Evolutionary conservation across 2,329 filamentous ascomycete genomes (phyloP).

Genomic region (Cytospora piceicola): DNA sequence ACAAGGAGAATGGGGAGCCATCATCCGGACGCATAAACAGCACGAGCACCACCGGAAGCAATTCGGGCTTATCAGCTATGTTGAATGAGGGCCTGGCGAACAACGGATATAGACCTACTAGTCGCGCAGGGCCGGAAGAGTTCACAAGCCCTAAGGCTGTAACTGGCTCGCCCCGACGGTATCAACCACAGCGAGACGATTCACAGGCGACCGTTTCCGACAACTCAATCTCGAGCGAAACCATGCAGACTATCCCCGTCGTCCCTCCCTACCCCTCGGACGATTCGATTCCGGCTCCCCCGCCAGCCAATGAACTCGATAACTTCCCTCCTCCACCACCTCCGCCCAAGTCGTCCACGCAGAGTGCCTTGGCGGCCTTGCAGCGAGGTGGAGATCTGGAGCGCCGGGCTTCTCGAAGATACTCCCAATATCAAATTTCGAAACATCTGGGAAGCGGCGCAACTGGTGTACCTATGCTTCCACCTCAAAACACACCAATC

Average conservation of each 20-base stretch:
- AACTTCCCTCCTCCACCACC: conserved; percentile 76
- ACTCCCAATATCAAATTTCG: conserved; percentile 95
- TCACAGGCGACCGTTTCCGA: conserved; percentile 59
- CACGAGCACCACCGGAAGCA: conserved; percentile 61
- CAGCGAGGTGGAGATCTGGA: conserved; percentile 93
- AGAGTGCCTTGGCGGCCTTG: conserved; percentile 87
- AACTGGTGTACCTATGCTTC: conserved; percentile 84
- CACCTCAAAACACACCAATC: conserved; percentile 78
- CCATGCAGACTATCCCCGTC: conserved; percentile 76
- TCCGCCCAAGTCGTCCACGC: conserved; percentile 79
- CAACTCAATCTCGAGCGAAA: conserved; percentile 70
- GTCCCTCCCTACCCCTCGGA: conserved; percentile 72
- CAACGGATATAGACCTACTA: conserved; percentile 50
- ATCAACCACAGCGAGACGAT: conserved; percentile 54
- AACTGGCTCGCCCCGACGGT: conserved; percentile 54
- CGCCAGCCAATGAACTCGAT: conserved; percentile 54
- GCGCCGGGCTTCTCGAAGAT: conserved; percentile 86
- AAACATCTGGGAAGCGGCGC: conserved; percentile 84
- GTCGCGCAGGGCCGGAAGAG: conserved; percentile 40
- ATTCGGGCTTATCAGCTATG: conserved; percentile 60
- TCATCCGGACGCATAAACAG: conserved; percentile 56
- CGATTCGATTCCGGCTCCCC: conserved; percentile 49
- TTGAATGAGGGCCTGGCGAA: conserved; percentile 63
- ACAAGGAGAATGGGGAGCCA: conserved; percentile 50
- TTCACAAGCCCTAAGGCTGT: conserved; percentile 33